Evolutionary conservation across 257 asterid genomes (phyloP).

Genomic region (Capsicum pubescens): DNA sequence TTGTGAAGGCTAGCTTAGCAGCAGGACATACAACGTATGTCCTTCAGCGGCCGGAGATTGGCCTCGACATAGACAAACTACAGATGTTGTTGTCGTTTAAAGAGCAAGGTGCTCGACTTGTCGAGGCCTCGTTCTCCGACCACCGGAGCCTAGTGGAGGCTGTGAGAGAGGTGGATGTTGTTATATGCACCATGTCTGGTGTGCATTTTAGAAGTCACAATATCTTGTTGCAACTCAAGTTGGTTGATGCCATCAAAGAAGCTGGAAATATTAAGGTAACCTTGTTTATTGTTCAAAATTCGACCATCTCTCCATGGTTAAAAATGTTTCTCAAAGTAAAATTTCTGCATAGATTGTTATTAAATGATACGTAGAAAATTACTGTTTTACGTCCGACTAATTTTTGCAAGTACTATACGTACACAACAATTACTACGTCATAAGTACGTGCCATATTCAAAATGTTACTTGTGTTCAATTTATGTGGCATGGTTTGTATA

Average conservation of each 20-base stretch:
- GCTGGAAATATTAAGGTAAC: conserved; percentile 82
- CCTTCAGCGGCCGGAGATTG: conserved; percentile 68
- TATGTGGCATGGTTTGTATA: no score
- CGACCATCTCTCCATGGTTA: no score
- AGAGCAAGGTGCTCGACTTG: conserved; percentile 65
- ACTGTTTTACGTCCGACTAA: background rate
- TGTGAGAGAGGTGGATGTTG: conserved; percentile 76
- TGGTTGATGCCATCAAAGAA: conserved; percentile 79
- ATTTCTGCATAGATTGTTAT: background rate
- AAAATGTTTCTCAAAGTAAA: no score
- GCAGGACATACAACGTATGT: conserved; percentile 73
- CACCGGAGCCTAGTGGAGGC: conserved; percentile 77
- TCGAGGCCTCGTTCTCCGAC: conserved; percentile 75
- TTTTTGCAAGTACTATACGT: background rate
- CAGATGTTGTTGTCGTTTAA: conserved; percentile 66
- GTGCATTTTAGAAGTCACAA: conserved; percentile 79
- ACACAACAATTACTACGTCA: no score
- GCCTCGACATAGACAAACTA: conserved; percentile 72
- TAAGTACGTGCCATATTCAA: no score
- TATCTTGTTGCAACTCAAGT: conserved; percentile 69
- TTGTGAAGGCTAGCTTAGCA: conserved; percentile 75
- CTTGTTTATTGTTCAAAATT: no score
- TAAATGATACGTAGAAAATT: background rate
- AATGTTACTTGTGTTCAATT: no score
- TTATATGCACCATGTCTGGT: conserved; percentile 86